A percentile compares a stretch with the other conserved stretches of the same genome.
phyloP scores from a whole-genome alignment of 176 grass and related monocot species.

The Pontederia crassipes region DNA sequence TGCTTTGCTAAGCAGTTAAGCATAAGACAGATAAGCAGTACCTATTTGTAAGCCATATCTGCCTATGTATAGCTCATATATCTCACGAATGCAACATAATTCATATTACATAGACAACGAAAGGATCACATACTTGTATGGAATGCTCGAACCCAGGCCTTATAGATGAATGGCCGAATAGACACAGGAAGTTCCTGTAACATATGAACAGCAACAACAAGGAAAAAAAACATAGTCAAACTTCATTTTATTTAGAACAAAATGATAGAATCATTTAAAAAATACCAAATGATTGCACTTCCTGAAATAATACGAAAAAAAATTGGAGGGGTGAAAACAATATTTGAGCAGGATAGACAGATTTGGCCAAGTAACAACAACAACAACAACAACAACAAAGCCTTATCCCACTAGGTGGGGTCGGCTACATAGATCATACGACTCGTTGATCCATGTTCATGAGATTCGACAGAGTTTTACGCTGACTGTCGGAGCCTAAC shows the following conservation, averaged over 20 bases:
- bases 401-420: too few relatives aligned
- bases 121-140: conserved; percentile 39
- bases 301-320: too few relatives aligned
- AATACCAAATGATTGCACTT: too few relatives aligned
- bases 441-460: too few relatives aligned
- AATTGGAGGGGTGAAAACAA: too few relatives aligned
- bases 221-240: conserved; percentile 11
- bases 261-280: not conserved
- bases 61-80: not conserved
- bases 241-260: not conserved
- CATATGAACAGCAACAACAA: not conserved
- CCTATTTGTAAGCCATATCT: not conserved
- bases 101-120: not conserved
- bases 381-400: too few relatives aligned
- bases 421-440: too few relatives aligned
- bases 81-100: not conserved
- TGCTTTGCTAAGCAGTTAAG: too few relatives aligned
- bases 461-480: too few relatives aligned
- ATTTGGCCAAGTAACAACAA: too few relatives aligned
- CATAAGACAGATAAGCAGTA: not conserved
- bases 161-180: conserved; percentile 46
- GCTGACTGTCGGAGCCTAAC: too few relatives aligned
- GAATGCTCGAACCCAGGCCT: conserved; percentile 69
- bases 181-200: conserved; percentile 54
- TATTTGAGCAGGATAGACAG: not conserved